phyloP scores from a whole-genome alignment of 768 basidiomycete species.

The Auricularia cornea region DNA sequence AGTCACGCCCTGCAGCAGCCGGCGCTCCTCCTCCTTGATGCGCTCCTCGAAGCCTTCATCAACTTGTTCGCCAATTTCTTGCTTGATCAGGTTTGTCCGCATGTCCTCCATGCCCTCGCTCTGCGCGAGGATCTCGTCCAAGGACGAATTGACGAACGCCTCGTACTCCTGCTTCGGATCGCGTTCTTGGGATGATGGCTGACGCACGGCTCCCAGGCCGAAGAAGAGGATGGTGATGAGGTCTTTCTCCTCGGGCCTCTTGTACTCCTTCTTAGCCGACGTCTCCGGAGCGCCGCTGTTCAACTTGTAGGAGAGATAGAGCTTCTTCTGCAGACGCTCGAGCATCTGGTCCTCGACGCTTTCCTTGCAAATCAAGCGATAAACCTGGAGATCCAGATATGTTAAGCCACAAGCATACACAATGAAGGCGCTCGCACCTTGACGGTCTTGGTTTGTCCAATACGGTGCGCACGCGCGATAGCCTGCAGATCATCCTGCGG shows the following conservation, averaged over 20 bases:
- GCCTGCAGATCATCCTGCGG: slow-evolving; percentile 31
- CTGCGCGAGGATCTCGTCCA: slow-evolving; percentile 36
- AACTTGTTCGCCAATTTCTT: slow-evolving; percentile 24
- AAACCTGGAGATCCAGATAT: slow-evolving; percentile 36
- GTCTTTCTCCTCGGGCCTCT: slow-evolving; percentile 29
- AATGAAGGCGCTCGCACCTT: slow-evolving; percentile 38
- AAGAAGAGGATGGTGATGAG: slow-evolving; percentile 41
- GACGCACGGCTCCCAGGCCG: not conserved
- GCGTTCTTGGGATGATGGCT: slow-evolving; percentile 16
- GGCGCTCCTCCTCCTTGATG: slow-evolving; percentile 47
- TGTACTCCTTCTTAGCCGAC: slow-evolving; percentile 14
- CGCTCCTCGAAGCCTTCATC: slow-evolving; percentile 26
- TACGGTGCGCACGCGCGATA: slow-evolving; percentile 30
- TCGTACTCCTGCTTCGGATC: slow-evolving; percentile 31
- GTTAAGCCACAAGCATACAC: not conserved
- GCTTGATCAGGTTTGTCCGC: slow-evolving; percentile 39
- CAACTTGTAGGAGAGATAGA: slow-evolving; percentile 57
- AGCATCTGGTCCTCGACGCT: slow-evolving; percentile 74
- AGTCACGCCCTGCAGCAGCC: slow-evolving; percentile 45
- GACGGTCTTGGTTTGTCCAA: slow-evolving; percentile 66
- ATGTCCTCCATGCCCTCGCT: slow-evolving; percentile 36
- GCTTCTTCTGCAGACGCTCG: slow-evolving; percentile 59
- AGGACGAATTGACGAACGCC: slow-evolving; percentile 36
- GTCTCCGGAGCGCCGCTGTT: slow-evolving; percentile 36
- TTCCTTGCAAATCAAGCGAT: slow-evolving; percentile 58